Conservation (phyloP, 2,329 filamentous ascomycete genomes). For the Diaporthe capsici region DNA sequence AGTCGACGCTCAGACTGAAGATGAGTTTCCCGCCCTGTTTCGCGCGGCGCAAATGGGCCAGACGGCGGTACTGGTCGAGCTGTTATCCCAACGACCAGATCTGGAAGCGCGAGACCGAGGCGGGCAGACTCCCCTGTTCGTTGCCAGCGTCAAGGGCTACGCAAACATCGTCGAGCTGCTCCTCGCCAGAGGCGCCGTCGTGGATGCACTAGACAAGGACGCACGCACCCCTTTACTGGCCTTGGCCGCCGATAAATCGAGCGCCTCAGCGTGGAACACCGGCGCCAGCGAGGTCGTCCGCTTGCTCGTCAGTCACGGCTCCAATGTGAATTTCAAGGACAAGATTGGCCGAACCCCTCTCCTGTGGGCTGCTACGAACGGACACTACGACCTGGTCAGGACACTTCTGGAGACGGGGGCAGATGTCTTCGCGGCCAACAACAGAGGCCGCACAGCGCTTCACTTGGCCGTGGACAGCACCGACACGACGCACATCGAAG, state of each 20-base stretch:
- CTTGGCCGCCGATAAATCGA: slow-evolving; percentile 53
- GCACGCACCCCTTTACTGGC: slow-evolving; percentile 54
- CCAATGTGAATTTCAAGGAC: slow-evolving; percentile 56
- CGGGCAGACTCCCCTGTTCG: slow-evolving; percentile 55
- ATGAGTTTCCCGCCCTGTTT: slow-evolving; percentile 54
- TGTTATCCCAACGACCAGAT: slow-evolving; percentile 52
- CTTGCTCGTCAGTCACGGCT: slow-evolving; percentile 54
- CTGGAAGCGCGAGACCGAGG: slow-evolving; percentile 50
- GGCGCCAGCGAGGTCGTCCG: slow-evolving; percentile 55
- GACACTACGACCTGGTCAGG: slow-evolving; percentile 61
- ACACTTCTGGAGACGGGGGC: slow-evolving; percentile 52
- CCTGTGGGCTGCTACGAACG: slow-evolving; percentile 71
- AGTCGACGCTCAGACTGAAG: slow-evolving; percentile 51
- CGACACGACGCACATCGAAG: slow-evolving; percentile 45
- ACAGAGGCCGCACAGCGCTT: slow-evolving; percentile 60
- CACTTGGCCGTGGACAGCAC: slow-evolving; percentile 64
- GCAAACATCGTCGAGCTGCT: slow-evolving; percentile 51
- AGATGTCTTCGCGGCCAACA: slow-evolving; percentile 59
- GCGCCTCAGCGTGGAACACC: slow-evolving; percentile 51
- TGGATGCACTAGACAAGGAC: slow-evolving; percentile 54
- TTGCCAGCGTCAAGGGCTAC: slow-evolving; percentile 53
- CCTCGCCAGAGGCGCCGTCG: slow-evolving; percentile 50
- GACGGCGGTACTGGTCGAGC: slow-evolving; percentile 50
- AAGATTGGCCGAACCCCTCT: slow-evolving; percentile 67
- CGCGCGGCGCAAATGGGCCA: slow-evolving; percentile 56